phyloP scores from a whole-genome alignment of 108 stramenopile species.

The Fragilariopsis cylindrus region DNA sequence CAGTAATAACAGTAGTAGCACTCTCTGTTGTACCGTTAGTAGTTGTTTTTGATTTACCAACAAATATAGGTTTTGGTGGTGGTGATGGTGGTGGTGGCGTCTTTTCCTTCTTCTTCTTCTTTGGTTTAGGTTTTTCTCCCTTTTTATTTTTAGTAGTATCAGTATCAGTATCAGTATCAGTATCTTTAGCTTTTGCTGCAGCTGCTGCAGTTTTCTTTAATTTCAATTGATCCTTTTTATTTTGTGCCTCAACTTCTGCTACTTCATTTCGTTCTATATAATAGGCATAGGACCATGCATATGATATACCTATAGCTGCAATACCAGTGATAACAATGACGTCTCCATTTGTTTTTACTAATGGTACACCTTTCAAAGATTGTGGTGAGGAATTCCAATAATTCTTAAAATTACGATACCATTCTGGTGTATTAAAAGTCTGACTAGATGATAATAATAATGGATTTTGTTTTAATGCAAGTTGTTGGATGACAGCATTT shows the following conservation, averaged over 20 bases:
- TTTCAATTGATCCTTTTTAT: neutral
- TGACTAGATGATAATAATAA: neutral
- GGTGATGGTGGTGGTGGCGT: neutral
- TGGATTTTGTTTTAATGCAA: no score
- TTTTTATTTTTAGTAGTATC: neutral
- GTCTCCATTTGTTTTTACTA: neutral
- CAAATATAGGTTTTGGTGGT: neutral
- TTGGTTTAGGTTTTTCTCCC: neutral
- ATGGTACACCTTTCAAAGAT: neutral
- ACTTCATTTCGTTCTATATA: neutral
- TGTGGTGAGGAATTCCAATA: neutral
- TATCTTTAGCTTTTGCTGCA: neutral
- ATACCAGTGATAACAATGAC: neutral
- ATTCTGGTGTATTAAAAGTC: neutral
- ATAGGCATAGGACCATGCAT: conserved; percentile 11
- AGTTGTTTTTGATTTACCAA: neutral
- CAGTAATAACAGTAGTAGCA: neutral
- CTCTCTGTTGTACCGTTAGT: neutral
- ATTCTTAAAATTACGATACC: neutral
- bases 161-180: neutral
- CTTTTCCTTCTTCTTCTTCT: neutral
- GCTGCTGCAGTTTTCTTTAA: neutral
- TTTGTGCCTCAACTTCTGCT: neutral
- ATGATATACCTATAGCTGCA: neutral
- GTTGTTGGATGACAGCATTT: neutral